These are phyloP conservation scores for Aaosphaeria arxii DNA, from an alignment of 2,329 filamentous ascomycete genomes.

Conservation along the genomic window DNA sequence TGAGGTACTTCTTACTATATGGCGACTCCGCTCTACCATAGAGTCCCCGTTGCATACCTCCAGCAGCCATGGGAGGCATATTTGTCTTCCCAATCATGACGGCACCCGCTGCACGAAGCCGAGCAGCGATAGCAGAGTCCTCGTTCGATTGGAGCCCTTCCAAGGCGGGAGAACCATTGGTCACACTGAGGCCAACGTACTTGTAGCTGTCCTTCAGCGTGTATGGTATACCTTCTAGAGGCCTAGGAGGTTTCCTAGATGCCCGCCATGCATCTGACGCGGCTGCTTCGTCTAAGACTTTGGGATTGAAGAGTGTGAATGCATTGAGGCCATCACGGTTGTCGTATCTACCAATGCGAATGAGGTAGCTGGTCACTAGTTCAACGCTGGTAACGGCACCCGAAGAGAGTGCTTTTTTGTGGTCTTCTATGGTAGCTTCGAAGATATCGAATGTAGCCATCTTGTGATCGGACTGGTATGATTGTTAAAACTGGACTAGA, in stretches of 20 bases:
- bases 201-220: slow-evolving; percentile 56
- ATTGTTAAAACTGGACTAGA: too few relatives aligned
- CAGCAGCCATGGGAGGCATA: slow-evolving; percentile 59
- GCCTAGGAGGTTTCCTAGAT: slow-evolving; percentile 27
- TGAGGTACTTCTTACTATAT: slow-evolving; percentile 53
- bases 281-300: slow-evolving; percentile 42
- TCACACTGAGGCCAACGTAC: slow-evolving; percentile 49
- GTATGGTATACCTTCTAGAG: slow-evolving; percentile 53
- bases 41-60: slow-evolving; percentile 56
- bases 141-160: slow-evolving; percentile 48
- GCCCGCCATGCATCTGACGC: slow-evolving; percentile 43
- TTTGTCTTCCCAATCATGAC: slow-evolving; percentile 57
- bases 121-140: slow-evolving; percentile 51
- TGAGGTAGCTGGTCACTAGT: slow-evolving; percentile 42
- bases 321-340: slow-evolving; percentile 43
- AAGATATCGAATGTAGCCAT: slow-evolving; percentile 23
- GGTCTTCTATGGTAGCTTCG: slow-evolving; percentile 43
- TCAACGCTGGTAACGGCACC: slow-evolving; percentile 43
- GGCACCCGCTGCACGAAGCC: slow-evolving; percentile 49
- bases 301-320: slow-evolving; percentile 44
- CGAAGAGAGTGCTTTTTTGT: slow-evolving; percentile 38
- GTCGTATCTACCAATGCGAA: slow-evolving; percentile 45
- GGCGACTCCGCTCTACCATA: slow-evolving; percentile 58
- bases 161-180: slow-evolving; percentile 54
- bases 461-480: background rate